A percentile compares a stretch with the other conserved stretches of the same genome.
These are phyloP conservation scores for Apiotrichum montevideense DNA, from an alignment of 1,284 basidiomycete species.

Conservation along the genomic window DNA sequence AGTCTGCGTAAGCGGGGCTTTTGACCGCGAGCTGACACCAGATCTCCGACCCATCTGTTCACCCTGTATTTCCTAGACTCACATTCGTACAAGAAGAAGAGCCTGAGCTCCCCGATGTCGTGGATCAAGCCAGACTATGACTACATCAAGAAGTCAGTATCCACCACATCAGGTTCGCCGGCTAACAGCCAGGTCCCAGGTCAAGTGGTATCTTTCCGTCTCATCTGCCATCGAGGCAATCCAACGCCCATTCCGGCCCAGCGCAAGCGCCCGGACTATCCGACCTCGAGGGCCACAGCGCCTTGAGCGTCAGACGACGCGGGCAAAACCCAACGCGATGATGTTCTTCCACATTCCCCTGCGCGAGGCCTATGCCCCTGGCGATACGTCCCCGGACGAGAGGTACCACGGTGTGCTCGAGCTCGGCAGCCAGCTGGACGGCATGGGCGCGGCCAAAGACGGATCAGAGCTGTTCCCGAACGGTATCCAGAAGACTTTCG, in stretches of 20 bases:
- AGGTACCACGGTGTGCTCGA: conserved; percentile 53
- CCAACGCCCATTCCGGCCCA: conserved; percentile 71
- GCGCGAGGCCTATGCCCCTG: conserved; percentile 50
- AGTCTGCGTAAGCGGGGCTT: conserved; percentile 44
- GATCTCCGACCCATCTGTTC: conserved; percentile 60
- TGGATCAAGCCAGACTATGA: conserved; percentile 57
- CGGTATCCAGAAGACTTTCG: conserved; percentile 55
- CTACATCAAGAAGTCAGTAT: conserved; percentile 59
- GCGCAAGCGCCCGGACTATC: not conserved
- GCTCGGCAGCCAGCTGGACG: conserved; percentile 61
- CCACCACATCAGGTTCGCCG: conserved; percentile 28
- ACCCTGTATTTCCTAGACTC: conserved; percentile 93
- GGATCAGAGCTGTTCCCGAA: conserved; percentile 76
- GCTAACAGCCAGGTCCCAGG: conserved; percentile 53
- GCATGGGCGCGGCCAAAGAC: conserved; percentile 55
- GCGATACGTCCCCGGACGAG: conserved; percentile 11
- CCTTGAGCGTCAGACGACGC: conserved; percentile 49
- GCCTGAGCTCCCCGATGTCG: conserved; percentile 26
- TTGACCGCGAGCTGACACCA: not conserved
- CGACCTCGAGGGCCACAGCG: conserved; percentile 1
- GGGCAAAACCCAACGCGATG: conserved; percentile 79
- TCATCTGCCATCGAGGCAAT: conserved; percentile 65
- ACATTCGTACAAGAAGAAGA: conserved; percentile 59
- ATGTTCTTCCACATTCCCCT: conserved; percentile 95
- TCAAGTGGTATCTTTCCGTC: conserved; percentile 77